phyloP scores from a whole-genome alignment of 1,284 basidiomycete species.

The Caloboletus inedulis region DNA sequence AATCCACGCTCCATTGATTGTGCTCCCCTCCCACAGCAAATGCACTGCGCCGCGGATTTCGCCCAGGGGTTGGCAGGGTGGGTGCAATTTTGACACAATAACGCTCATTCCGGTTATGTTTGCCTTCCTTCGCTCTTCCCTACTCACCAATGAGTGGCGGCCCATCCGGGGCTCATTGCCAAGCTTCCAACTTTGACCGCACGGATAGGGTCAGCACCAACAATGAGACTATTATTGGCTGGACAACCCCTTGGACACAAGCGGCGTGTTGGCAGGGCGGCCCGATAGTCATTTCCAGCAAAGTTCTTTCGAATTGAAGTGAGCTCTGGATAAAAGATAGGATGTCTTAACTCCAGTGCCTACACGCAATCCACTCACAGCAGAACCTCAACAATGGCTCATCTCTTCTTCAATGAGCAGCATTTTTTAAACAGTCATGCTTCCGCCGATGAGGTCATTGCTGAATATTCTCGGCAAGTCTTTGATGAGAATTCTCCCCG shows the following conservation, averaged over 20 bases:
- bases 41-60: neutral
- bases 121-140: neutral
- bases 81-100: neutral
- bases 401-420: neutral
- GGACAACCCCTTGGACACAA: too few species aligned
- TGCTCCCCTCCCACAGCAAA: neutral
- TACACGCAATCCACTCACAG: neutral
- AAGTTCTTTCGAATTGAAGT: neutral
- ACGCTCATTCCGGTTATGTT: neutral
- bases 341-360: neutral
- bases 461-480: conserved; percentile 9
- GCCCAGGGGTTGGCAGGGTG: conserved; percentile 15
- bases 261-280: conserved; percentile 9
- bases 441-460: neutral
- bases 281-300: neutral
- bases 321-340: conserved; percentile 16
- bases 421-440: neutral
- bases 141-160: neutral
- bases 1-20: conserved; percentile 1
- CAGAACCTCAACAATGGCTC: conserved; percentile 5
- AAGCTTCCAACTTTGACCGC: neutral
- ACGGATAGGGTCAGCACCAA: neutral
- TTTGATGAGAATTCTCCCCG: neutral
- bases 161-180: neutral
- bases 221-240: neutral